Percentiles rank a stretch among this genome's conserved stretches.
phyloP scores from a whole-genome alignment of 345 rosid species.

The Draba incana region DNA sequence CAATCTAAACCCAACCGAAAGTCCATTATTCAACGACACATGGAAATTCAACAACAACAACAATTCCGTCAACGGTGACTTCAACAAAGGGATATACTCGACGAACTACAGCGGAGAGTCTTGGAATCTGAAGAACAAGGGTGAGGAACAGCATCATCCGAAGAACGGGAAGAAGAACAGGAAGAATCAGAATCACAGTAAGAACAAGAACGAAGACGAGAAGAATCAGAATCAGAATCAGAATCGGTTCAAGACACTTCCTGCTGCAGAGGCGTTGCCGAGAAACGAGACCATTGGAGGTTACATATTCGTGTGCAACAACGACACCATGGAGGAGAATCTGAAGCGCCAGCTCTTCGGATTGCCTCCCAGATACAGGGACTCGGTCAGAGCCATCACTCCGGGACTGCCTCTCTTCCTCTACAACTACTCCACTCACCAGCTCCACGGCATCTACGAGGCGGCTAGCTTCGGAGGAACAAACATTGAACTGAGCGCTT shows the following conservation, averaged over 20 bases:
- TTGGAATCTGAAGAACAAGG: conserved; percentile 50
- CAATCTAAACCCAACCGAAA: conserved; percentile 24
- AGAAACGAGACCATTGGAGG: conserved; percentile 94
- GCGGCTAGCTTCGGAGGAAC: conserved; percentile 98
- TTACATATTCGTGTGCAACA: conserved; percentile 98
- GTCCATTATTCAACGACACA: conserved; percentile 43
- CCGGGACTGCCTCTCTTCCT: conserved; percentile 98
- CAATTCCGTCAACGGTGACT: conserved; percentile 55
- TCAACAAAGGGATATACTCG: conserved; percentile 81
- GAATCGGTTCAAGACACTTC: conserved; percentile 83
- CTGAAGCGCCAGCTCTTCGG: conserved; percentile 92
- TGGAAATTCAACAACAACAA: conserved; percentile 53
- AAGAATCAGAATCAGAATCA: conserved; percentile 36
- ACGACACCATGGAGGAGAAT: conserved; percentile 97
- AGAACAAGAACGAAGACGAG: conserved; percentile 51
- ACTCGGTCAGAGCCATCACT: conserved; percentile 95
- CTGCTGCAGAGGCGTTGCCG: conserved; percentile 87
- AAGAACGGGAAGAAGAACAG: conserved; percentile 52
- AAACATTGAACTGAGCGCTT: conserved; percentile 90
- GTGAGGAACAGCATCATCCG: conserved; percentile 36
- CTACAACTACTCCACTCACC: conserved; percentile 98
- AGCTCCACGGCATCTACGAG: conserved; percentile 96
- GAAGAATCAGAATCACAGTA: conserved; percentile 40
- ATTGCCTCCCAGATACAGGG: conserved; percentile 91
- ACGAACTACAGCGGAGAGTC: conserved; percentile 37